These are phyloP conservation scores for Plantago ovata DNA, from an alignment of 257 asterid species.

Conservation along the genomic window DNA sequence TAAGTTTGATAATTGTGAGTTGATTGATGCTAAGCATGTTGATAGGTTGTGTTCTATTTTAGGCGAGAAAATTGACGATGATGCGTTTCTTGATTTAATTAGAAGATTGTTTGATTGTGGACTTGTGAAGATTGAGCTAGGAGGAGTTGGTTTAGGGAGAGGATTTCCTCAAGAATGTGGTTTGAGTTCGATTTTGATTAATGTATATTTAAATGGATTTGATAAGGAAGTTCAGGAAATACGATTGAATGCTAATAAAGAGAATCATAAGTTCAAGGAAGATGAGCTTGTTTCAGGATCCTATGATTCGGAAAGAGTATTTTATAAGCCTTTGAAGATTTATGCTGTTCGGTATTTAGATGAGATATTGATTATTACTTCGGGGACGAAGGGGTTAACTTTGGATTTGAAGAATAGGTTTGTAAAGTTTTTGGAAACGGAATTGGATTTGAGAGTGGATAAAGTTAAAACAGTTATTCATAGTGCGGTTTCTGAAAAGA, in stretches of 20 bases:
- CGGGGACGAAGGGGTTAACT: conserved; percentile 66
- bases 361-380: conserved; percentile 73
- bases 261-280: conserved; percentile 42
- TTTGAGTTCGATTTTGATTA: conserved; percentile 62
- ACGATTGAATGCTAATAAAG: conserved; percentile 38
- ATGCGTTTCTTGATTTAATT: conserved; percentile 44
- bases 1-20: conserved; percentile 33
- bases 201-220: conserved; percentile 55
- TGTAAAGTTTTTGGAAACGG: conserved; percentile 42
- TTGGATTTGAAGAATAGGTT: conserved; percentile 59
- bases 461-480: conserved; percentile 57
- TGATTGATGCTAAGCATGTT: conserved; percentile 44
- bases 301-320: conserved; percentile 28
- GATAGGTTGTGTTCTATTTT: conserved; percentile 54
- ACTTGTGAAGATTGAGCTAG: conserved; percentile 41
- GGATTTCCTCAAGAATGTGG: conserved; percentile 85
- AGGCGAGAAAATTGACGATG: conserved; percentile 63
- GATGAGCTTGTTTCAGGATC: conserved; percentile 35
- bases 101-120: conserved; percentile 41
- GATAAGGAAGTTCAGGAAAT: conserved; percentile 74
- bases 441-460: conserved; percentile 60
- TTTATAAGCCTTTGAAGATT: conserved; percentile 70
- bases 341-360: conserved; percentile 76
- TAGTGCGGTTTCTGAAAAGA: conserved; percentile 82
- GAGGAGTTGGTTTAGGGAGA: conserved; percentile 56